These are phyloP conservation scores for Sugiyamaella marilandica DNA, from an alignment of 805 yeast species.

Conservation along the genomic window DNA sequence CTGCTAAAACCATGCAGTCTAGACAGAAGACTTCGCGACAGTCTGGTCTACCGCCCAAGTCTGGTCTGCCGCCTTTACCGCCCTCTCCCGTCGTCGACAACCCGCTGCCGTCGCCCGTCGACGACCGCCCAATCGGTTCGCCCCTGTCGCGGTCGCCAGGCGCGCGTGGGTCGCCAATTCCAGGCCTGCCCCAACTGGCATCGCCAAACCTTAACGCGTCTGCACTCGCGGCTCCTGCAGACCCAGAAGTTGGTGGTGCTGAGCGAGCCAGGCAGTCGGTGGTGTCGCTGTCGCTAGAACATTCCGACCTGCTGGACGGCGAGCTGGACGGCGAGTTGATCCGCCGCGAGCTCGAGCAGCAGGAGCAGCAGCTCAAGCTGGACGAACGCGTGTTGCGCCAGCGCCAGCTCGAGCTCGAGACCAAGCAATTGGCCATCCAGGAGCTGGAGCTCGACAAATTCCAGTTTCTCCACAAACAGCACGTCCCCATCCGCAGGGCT, in stretches of 20 bases:
- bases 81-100: not conserved
- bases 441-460: not conserved
- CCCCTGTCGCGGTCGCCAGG: not conserved
- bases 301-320: not conserved
- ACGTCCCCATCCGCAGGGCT: not conserved
- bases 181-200: not conserved
- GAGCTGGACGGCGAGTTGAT: not conserved
- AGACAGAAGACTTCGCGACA: not conserved
- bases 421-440: not conserved
- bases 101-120: not conserved
- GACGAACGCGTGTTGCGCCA: not conserved
- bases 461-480: not conserved
- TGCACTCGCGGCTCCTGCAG: not conserved
- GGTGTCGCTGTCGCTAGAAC: not conserved
- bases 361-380: not conserved
- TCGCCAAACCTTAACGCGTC: not conserved
- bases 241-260: not conserved
- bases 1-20: not conserved
- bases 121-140: not conserved
- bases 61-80: constrained; percentile 11
- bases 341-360: not conserved
- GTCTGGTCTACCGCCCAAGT: constrained; percentile 4
- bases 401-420: constrained; percentile 1
- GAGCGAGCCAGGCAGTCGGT: not conserved
- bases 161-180: not conserved